Evolutionary conservation across 495 filamentous ascomycete genomes (phyloP).

Genomic region (Aspergillus biplanus): DNA sequence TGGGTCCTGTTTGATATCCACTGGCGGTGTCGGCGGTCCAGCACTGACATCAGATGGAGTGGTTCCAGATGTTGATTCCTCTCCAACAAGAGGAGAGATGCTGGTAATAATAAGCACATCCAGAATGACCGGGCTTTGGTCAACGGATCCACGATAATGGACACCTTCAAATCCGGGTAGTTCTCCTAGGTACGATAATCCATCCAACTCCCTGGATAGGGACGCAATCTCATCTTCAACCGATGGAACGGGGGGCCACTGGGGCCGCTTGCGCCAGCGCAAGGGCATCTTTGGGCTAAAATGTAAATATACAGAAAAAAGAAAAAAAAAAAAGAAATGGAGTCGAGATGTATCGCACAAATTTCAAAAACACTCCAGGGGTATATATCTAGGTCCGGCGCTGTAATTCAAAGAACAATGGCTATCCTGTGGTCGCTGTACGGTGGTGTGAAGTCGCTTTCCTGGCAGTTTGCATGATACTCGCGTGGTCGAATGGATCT

Average conservation of each 20-base stretch:
- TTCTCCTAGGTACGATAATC: slow-evolving; percentile 35
- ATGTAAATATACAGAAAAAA: slow-evolving; percentile 16
- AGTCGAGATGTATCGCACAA: neutral
- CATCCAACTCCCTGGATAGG: slow-evolving; percentile 46
- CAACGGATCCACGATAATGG: slow-evolving; percentile 45
- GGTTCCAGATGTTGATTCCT: slow-evolving; percentile 5
- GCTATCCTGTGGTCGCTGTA: slow-evolving; percentile 27
- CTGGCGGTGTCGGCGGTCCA: slow-evolving; percentile 40
- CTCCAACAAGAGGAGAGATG: slow-evolving; percentile 20
- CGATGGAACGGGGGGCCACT: slow-evolving; percentile 46
- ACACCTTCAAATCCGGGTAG: slow-evolving; percentile 44
- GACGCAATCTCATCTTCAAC: slow-evolving; percentile 51
- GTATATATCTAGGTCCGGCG: slow-evolving; percentile 4
- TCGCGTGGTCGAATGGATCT: slow-evolving; percentile 22
- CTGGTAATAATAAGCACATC: slow-evolving; percentile 28
- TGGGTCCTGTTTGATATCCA: slow-evolving; percentile 25
- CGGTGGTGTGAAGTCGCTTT: slow-evolving; percentile 25
- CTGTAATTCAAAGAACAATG: slow-evolving; percentile 1
- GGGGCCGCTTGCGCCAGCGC: slow-evolving; percentile 32
- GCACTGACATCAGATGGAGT: slow-evolving; percentile 38
- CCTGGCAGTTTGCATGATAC: slow-evolving; percentile 30
- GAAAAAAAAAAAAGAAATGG: slow-evolving; percentile 14
- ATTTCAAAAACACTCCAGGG: slow-evolving; percentile 10
- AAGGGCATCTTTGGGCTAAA: slow-evolving; percentile 33
- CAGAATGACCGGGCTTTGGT: slow-evolving; percentile 51